Evolutionary conservation across 805 yeast species (phyloP).

Genomic region (Myxozyma nipponensis): DNA sequence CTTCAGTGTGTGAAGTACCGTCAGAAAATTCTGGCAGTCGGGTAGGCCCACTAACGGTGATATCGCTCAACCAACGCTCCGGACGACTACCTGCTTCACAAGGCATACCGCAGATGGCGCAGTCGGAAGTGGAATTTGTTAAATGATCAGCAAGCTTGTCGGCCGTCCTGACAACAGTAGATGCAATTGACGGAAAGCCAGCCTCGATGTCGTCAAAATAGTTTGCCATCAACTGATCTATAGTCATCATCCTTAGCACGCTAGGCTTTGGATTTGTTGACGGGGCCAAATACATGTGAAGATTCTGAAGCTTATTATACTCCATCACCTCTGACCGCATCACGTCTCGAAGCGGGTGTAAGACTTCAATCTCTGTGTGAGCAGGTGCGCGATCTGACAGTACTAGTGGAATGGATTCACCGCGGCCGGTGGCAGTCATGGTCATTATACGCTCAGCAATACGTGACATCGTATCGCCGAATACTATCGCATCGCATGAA

Average conservation of each 20-base stretch:
- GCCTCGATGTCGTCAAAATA: conserved; percentile 70
- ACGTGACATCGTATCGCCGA: conserved; percentile 78
- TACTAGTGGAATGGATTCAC: conserved; percentile 54
- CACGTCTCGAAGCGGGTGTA: conserved; percentile 75
- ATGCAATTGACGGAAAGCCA: conserved; percentile 82
- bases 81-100: conserved; percentile 50
- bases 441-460: conserved; percentile 77
- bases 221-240: conserved; percentile 69
- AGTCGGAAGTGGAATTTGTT: conserved; percentile 34
- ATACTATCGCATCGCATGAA: conserved; percentile 54
- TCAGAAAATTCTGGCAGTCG: not conserved
- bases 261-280: conserved; percentile 35
- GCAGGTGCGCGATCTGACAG: conserved; percentile 10
- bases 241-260: conserved; percentile 68
- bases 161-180: conserved; percentile 89
- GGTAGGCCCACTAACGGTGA: conserved; percentile 59
- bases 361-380: conserved; percentile 40
- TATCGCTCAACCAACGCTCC: conserved; percentile 60
- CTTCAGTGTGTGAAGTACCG: not conserved
- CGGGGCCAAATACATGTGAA: conserved; percentile 38
- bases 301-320: conserved; percentile 45
- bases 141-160: conserved; percentile 50
- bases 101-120: conserved; percentile 55
- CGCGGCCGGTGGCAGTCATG: conserved; percentile 82
- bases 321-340: conserved; percentile 62